Base-by-base conservation (phyloP, 2,329 filamentous ascomycete genomes). In the Blastomyces parvus region DNA sequence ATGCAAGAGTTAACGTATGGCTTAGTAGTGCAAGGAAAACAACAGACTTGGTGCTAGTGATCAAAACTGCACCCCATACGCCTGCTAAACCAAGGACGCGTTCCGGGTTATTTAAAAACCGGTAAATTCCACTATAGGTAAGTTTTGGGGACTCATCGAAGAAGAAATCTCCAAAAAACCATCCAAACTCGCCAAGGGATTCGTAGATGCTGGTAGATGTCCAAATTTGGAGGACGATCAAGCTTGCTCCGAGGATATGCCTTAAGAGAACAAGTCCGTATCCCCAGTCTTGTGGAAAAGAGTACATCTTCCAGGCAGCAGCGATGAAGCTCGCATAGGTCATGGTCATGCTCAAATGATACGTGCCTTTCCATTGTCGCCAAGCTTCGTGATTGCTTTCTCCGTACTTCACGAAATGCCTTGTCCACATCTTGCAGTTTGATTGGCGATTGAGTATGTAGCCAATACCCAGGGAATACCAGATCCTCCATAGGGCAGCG, bases 131-230 rank as follows among this genome's bases (percentile, higher is more conserved):
- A 69, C 89, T 91, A 77, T 99, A 99, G 0, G 90, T 97, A 66
- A 97, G 82, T 77, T 94, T 96, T 14, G 88, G 88, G 13, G 87
- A 85, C 56, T 90, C 88, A 66, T 97, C 91, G 73, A 94, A 97
- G 82, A 99, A 97, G 80, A 97, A 99, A 74, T 99, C 94, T 22
- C 94, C 94, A 72, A 92, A 97, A 81, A 97, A 97, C 93, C 93
- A 99, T 70, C 94, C 94, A 71, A 97, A 99, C 72, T 99, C 94
- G 63, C 94, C 94, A 0, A 99, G 85, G 1, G 91, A 95, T 60
- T 97, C 91, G 74, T 97, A 96, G 68, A 97, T 92, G 74, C 91
- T 97, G 67, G 89, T 81, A 1, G 91, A 88, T 0, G 92, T 96
- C 94, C 94, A 99, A 22, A 95, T 77, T 72, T 99, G 94, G 60